Conservation (phyloP, 805 yeast species). For the Ogataea philodendri region DNA sequence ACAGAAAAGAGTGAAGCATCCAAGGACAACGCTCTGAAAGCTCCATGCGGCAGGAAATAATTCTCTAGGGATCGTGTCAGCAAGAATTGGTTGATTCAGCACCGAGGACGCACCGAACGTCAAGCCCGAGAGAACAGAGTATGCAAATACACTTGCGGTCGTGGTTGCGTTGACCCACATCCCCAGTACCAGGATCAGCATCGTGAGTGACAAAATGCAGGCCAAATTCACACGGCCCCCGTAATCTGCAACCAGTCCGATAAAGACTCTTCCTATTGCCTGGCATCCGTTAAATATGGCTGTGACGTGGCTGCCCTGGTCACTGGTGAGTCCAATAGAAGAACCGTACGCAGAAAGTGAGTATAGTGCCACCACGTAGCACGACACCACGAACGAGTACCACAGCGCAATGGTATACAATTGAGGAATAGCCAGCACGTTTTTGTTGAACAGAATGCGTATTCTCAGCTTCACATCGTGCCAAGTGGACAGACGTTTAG, state of each 20-base stretch:
- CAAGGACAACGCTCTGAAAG: constrained; percentile 28
- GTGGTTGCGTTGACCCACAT: constrained; percentile 43
- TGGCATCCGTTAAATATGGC: constrained; percentile 49
- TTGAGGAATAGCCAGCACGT: constrained; percentile 19
- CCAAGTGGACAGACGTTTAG: constrained; percentile 9
- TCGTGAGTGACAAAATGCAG: constrained; percentile 33
- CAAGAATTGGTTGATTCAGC: constrained; percentile 31
- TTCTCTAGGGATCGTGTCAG: constrained; percentile 29
- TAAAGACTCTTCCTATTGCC: constrained; percentile 46
- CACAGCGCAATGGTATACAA: constrained; percentile 24
- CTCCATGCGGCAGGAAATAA: constrained; percentile 34
- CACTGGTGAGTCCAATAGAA: constrained; percentile 44
- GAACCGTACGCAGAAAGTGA: constrained; percentile 49
- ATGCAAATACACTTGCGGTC: constrained; percentile 34
- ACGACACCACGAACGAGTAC: constrained; percentile 37
- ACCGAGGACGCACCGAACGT: constrained; percentile 44
- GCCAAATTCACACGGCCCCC: constrained; percentile 48
- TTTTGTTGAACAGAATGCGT: constrained; percentile 20
- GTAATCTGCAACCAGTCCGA: constrained; percentile 46
- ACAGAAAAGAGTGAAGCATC: constrained; percentile 29
- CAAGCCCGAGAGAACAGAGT: constrained; percentile 43
- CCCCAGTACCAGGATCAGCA: constrained; percentile 40
- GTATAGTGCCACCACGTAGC: constrained; percentile 45
- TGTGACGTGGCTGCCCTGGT: constrained; percentile 46
- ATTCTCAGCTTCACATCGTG: constrained; percentile 19